These are phyloP conservation scores for Emericellopsis atlantica DNA, from an alignment of 2,329 filamentous ascomycete species.

Conservation along the genomic window DNA sequence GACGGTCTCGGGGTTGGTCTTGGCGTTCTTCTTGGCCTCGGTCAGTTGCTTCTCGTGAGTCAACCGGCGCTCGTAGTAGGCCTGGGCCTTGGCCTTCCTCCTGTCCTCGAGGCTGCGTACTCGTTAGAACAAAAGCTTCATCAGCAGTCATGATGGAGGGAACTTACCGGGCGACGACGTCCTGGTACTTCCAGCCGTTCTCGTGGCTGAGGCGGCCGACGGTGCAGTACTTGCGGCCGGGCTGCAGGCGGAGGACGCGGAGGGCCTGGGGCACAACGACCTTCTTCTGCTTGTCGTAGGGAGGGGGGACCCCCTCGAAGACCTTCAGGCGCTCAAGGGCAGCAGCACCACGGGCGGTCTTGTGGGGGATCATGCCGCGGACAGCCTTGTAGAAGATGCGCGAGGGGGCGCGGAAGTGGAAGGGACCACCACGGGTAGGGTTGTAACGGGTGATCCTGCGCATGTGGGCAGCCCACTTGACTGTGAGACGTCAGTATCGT, in stretches of 20 bases:
- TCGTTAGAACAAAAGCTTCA: conserved; percentile 7
- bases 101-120: conserved; percentile 82
- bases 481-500: conserved; percentile 35
- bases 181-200: conserved; percentile 99
- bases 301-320: conserved; percentile 97
- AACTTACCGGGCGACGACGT: conserved; percentile 91
- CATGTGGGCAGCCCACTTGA: conserved; percentile 99
- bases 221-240: conserved; percentile 99
- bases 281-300: conserved; percentile 99
- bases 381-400: conserved; percentile 99
- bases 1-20: conserved; percentile 74
- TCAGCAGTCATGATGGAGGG: not conserved
- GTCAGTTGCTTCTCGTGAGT: conserved; percentile 77
- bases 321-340: conserved; percentile 98
- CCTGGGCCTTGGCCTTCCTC: conserved; percentile 97
- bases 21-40: conserved; percentile 87
- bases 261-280: conserved; percentile 98
- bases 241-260: conserved; percentile 91
- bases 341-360: conserved; percentile 94
- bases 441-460: conserved; percentile 99
- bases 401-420: conserved; percentile 99
- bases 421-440: conserved; percentile 97
- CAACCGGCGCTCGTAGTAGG: conserved; percentile 99
- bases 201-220: conserved; percentile 96
- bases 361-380: conserved; percentile 99